Evolutionary conservation across 306 rosid genomes (phyloP), one percentile per base, ranked within the genome.

Genomic region (Calophaca sinica): DNA sequence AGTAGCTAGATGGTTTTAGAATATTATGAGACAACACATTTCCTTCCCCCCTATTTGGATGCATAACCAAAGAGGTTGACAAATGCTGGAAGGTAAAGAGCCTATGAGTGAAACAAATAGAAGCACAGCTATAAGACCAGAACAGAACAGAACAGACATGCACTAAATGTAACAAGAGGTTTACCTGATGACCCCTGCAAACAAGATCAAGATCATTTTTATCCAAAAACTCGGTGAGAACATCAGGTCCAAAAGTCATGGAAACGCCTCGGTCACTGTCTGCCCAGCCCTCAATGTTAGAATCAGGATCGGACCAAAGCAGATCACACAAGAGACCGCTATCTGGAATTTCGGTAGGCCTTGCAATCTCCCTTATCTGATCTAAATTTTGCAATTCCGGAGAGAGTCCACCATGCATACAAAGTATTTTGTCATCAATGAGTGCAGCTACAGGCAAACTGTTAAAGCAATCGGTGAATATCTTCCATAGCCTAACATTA

Each of bases 121-220:
- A 74, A 68, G 9, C 12, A 41, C 3, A 7, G 31, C 32, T 49
- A 8, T 3, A 48, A 32, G 55, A 50, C n/a, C 9, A 33, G 15
- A 11, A 76, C 29, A 65, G 15, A 11, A 76, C 29, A 65, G 26
- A 20, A 20, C 26, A 20, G 26, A 20, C 26, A 20, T 20, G 26
- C 26, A 20, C 26, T 20, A 20, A 20, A 0, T 20, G 26, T 20
- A 20, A 20, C 26, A 0, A 20, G 26, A 20, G 26, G 26, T 20
- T 78, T 88, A 92, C 97, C 93, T 92, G 90, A 81, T 92, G 96
- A 35, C 97, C 97, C 57, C 97, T 72, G 82, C 92, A 89, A 59
- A 92, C 78, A 72, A 89, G 97, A 83, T 92, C 96, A 48, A 92
- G 89, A 13, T 90, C 89, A 75, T 85, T 88, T 82, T 88, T 86